Evolutionary conservation across 2,329 filamentous ascomycete genomes (phyloP).

Genomic region (Pseudogymnoascus sp.): DNA sequence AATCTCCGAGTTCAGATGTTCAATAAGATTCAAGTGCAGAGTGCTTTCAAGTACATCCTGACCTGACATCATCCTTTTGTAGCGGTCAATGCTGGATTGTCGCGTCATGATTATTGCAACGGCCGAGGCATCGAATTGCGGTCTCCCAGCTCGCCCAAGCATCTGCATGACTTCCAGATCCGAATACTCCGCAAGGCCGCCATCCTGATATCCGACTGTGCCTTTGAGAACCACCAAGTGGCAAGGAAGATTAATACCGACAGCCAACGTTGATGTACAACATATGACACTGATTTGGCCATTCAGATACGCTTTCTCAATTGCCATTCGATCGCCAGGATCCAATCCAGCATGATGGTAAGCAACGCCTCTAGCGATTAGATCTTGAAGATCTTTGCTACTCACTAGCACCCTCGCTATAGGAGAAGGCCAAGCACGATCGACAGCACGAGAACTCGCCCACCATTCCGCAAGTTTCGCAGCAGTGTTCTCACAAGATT

Average conservation of each 20-base stretch:
- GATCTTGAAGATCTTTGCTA: slow-evolving; percentile 51
- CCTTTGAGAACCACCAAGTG: slow-evolving; percentile 79
- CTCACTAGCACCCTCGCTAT: slow-evolving; percentile 41
- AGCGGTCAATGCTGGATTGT: slow-evolving; percentile 53
- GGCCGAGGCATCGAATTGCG: slow-evolving; percentile 72
- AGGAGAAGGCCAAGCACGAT: slow-evolving; percentile 58
- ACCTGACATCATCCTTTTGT: slow-evolving; percentile 67
- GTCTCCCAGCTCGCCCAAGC: slow-evolving; percentile 74
- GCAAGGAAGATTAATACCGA: slow-evolving; percentile 77
- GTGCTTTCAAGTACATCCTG: slow-evolving; percentile 68
- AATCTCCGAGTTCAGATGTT: slow-evolving; percentile 79
- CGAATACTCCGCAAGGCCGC: slow-evolving; percentile 60
- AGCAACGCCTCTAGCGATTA: slow-evolving; percentile 52
- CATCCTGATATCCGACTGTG: slow-evolving; percentile 58
- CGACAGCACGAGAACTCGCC: slow-evolving; percentile 39
- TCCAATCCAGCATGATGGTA: slow-evolving; percentile 78
- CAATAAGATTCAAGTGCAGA: slow-evolving; percentile 69
- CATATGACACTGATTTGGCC: slow-evolving; percentile 75
- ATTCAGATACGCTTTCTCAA: slow-evolving; percentile 61
- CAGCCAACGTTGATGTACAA: slow-evolving; percentile 76
- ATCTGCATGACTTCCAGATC: slow-evolving; percentile 87
- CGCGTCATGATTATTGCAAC: slow-evolving; percentile 74
- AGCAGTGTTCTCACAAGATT: slow-evolving; percentile 61
- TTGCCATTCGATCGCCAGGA: slow-evolving; percentile 49
- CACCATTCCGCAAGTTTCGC: slow-evolving; percentile 60